phyloP scores from a whole-genome alignment of 495 filamentous ascomycete species.

The Pseudevernia furfuracea region DNA sequence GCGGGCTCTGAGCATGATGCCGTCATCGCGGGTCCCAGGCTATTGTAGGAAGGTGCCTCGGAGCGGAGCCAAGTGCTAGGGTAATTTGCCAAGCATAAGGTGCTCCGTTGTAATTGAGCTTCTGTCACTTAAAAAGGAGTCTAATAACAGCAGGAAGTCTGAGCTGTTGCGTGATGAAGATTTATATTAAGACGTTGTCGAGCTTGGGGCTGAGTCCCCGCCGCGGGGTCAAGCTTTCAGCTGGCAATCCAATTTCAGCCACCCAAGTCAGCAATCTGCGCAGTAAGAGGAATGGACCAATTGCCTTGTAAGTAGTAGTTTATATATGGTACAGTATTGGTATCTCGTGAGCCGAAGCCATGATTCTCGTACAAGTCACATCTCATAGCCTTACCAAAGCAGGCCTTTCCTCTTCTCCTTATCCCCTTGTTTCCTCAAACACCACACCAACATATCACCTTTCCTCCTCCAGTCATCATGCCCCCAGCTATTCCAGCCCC shows the following conservation, averaged over 20 bases:
- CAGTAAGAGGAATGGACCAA: not conserved
- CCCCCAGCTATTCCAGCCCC: conserved; percentile 69
- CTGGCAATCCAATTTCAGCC: too few relatives aligned
- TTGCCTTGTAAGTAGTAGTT: not conserved
- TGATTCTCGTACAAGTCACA: not conserved
- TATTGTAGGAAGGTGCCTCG: not conserved
- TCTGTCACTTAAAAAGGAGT: not conserved
- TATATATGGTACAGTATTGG: not conserved
- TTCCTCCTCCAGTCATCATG: conserved; percentile 81
- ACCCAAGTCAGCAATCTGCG: not conserved
- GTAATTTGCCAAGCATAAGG: too few relatives aligned
- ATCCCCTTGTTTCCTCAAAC: conserved; percentile 32
- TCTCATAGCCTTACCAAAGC: conserved; percentile 6
- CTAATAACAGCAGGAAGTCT: not conserved
- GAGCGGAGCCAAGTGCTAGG: not conserved
- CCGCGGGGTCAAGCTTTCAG: not conserved
- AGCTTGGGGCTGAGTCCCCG: not conserved
- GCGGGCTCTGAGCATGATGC: not conserved
- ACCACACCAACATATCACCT: conserved; percentile 85
- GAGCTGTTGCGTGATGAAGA: not conserved
- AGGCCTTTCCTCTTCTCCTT: conserved; percentile 14
- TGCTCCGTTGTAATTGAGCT: not conserved
- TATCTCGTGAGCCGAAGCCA: not conserved
- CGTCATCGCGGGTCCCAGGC: not conserved
- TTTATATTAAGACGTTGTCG: not conserved